These are phyloP conservation scores for Lipomyces yamadae DNA, from an alignment of 805 yeast genomes.

Conservation along the genomic window DNA sequence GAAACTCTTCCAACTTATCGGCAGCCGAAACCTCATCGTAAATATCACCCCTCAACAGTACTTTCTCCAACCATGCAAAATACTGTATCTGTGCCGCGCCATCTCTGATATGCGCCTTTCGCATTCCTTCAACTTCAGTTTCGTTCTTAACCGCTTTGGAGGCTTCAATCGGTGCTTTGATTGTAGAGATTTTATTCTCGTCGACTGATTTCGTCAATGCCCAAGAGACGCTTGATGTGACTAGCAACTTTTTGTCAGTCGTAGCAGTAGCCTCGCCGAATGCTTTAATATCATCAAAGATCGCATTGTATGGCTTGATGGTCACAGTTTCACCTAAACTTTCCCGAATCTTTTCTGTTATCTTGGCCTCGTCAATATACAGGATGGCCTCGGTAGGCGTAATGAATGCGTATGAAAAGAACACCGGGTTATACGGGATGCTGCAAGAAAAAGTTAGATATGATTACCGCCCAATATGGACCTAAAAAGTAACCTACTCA, in stretches of 20 bases:
- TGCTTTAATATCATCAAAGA: constrained; percentile 31
- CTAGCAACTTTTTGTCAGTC: constrained; percentile 49
- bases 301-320: constrained; percentile 48
- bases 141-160: constrained; percentile 78
- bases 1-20: constrained; percentile 55
- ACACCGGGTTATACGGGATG: constrained; percentile 84
- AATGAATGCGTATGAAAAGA: constrained; percentile 68
- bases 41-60: constrained; percentile 49
- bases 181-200: constrained; percentile 47
- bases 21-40: constrained; percentile 66
- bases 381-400: constrained; percentile 51
- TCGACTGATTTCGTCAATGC: constrained; percentile 61
- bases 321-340: constrained; percentile 54
- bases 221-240: constrained; percentile 70
- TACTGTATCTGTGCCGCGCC: constrained; percentile 76
- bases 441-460: constrained; percentile 10
- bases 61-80: constrained; percentile 80
- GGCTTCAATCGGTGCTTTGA: constrained; percentile 60
- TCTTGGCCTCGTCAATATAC: constrained; percentile 58
- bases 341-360: constrained; percentile 48
- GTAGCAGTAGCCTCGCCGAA: constrained; percentile 36
- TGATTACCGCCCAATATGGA: not conserved
- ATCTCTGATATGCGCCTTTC: constrained; percentile 79
- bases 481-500: constrained; percentile 50
- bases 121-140: constrained; percentile 73